Evolutionary conservation across 192 early-diverging fungal genomes (phyloP).

Genomic region (Rhizoclosmatium globosum): DNA sequence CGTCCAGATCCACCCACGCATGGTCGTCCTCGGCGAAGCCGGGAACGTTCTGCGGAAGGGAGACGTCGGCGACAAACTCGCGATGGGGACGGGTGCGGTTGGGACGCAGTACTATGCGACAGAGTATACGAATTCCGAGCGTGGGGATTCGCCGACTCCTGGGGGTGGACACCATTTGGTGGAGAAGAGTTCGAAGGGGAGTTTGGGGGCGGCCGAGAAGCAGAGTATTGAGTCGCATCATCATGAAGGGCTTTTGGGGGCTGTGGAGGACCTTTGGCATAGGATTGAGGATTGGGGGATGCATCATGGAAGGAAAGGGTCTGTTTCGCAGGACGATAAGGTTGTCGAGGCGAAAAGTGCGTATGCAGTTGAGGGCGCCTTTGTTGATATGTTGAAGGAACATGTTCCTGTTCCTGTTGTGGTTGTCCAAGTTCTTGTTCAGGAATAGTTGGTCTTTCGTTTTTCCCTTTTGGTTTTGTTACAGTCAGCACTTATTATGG

Average conservation of each 20-base stretch:
- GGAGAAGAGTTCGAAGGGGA: neutral
- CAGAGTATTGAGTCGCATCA: neutral
- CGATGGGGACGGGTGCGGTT: conserved; percentile 1
- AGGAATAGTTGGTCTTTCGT: too few relatives aligned
- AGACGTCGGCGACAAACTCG: neutral
- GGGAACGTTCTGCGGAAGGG: conserved; percentile 6
- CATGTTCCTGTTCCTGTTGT: conserved; percentile 21
- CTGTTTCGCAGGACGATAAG: neutral
- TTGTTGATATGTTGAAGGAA: conserved; percentile 15
- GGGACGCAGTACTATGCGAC: conserved; percentile 8
- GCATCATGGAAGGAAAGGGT: neutral
- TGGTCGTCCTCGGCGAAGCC: conserved; percentile 19
- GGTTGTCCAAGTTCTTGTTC: conserved; percentile 5
- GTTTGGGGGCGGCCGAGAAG: neutral
- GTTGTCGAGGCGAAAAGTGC: conserved; percentile 22
- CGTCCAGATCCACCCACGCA: conserved; percentile 9
- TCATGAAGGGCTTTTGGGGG: neutral
- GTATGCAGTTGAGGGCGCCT: conserved; percentile 13
- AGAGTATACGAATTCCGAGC: neutral
- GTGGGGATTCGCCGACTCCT: neutral
- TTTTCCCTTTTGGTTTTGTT: too few relatives aligned
- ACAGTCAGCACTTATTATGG: too few relatives aligned
- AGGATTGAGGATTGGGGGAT: neutral
- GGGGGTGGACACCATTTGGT: neutral
- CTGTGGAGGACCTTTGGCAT: neutral